Percentiles rank a stretch among this genome's conserved stretches.
Conservation (phyloP, 2,329 filamentous ascomycete species). For the Zalaria sp. region DNA sequence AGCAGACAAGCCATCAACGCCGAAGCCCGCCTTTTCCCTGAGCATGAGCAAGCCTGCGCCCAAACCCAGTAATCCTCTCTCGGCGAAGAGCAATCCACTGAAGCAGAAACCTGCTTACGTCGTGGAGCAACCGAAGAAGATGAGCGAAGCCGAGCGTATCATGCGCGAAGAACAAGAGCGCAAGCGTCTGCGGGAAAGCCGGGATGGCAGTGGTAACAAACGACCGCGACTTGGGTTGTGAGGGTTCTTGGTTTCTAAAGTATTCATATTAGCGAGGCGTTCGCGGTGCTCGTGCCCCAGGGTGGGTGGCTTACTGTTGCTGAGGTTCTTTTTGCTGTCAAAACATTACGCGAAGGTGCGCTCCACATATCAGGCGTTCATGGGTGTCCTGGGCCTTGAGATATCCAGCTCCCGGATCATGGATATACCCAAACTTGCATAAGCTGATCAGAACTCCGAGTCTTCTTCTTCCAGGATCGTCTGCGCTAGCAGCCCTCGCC, state of each 20-base stretch:
- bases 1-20: background rate
- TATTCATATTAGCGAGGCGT: conserved; percentile 6
- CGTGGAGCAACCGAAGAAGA: conserved; percentile 56
- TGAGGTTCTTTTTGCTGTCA: background rate
- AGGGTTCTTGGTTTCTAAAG: background rate
- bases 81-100: conserved; percentile 56
- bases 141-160: conserved; percentile 76
- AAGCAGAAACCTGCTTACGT: conserved; percentile 47
- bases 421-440: background rate
- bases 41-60: conserved; percentile 47
- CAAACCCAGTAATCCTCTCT: conserved; percentile 58
- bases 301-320: background rate
- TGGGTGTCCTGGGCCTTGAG: too few species aligned
- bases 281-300: conserved; percentile 2
- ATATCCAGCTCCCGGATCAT: background rate
- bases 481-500: conserved; percentile 43
- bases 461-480: conserved; percentile 63
- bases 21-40: conserved; percentile 38
- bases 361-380: too few species aligned
- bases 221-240: conserved; percentile 10
- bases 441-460: conserved; percentile 26
- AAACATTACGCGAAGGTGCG: background rate
- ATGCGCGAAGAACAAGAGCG: conserved; percentile 51
- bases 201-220: conserved; percentile 11
- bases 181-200: conserved; percentile 20